Percentiles rank a stretch among this genome's conserved stretches.
Conservation (phyloP, 208 protist species). For the Acanthamoeba healyi region DNA sequence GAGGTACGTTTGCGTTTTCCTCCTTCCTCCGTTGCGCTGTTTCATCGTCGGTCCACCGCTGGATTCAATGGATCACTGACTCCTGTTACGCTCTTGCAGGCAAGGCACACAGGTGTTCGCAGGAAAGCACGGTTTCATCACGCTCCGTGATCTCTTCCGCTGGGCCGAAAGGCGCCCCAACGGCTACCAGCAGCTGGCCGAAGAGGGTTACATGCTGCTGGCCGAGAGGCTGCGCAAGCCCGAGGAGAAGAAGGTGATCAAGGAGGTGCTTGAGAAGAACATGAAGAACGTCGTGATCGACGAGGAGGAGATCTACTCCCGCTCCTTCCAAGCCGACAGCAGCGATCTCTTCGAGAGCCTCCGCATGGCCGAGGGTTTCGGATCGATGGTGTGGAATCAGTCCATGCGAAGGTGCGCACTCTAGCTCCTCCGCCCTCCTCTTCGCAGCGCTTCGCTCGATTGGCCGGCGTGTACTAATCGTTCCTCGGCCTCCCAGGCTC, state of each 20-base stretch:
- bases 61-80: not conserved
- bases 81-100: too few relatives aligned
- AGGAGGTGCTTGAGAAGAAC: slow-evolving; percentile 91
- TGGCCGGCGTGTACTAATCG: too few relatives aligned
- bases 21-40: not conserved
- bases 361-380: slow-evolving; percentile 45
- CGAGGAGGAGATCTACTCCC: slow-evolving; percentile 80
- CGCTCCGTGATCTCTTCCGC: slow-evolving; percentile 99
- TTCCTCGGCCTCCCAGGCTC: slow-evolving; percentile 89
- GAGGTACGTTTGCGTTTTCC: not conserved
- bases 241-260: slow-evolving; percentile 96
- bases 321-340: not conserved
- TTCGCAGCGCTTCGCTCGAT: too few relatives aligned
- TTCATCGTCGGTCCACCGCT: too few relatives aligned
- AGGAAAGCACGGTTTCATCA: slow-evolving; percentile 99
- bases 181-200: slow-evolving; percentile 93
- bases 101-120: slow-evolving; percentile 97
- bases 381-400: slow-evolving; percentile 96
- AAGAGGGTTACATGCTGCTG: slow-evolving; percentile 98
- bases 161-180: slow-evolving; percentile 97
- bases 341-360: slow-evolving; percentile 2
- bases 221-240: slow-evolving; percentile 97
- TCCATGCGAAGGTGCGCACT: slow-evolving; percentile 91
- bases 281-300: slow-evolving; percentile 86
- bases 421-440: too few relatives aligned